phyloP scores from a whole-genome alignment of 805 yeast genomes.

The Wickerhamiella slavikovae region DNA sequence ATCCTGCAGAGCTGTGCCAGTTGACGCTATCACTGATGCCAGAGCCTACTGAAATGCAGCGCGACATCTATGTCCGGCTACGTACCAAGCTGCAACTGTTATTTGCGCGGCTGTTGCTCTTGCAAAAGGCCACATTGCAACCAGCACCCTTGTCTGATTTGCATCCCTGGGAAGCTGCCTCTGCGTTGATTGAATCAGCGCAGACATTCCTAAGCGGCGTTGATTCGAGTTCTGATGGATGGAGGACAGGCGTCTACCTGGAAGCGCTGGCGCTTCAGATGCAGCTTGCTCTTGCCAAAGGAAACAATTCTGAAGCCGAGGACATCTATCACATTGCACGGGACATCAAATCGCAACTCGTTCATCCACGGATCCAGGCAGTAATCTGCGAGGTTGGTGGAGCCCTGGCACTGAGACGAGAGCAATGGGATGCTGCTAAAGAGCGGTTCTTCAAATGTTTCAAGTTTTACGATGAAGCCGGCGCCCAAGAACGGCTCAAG shows the following conservation, averaged over 20 bases:
- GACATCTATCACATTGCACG: constrained; percentile 29
- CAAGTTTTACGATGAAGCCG: constrained; percentile 43
- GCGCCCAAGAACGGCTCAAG: constrained; percentile 35
- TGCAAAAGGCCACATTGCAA: too few species aligned
- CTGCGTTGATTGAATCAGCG: too few species aligned
- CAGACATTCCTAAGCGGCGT: too few species aligned
- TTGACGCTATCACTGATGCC: too few species aligned
- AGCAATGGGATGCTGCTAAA: constrained; percentile 37
- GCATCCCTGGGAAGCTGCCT: too few species aligned
- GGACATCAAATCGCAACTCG: constrained; percentile 30
- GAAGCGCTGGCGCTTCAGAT: constrained; percentile 54
- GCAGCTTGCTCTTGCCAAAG: constrained; percentile 25
- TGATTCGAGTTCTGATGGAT: too few species aligned
- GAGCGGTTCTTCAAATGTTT: constrained; percentile 34
- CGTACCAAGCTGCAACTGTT: too few species aligned
- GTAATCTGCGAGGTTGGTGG: constrained; percentile 65
- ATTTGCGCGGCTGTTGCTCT: too few species aligned
- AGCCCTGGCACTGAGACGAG: constrained; percentile 31
- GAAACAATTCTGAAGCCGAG: constrained; percentile 22
- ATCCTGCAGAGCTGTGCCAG: too few species aligned
- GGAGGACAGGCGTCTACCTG: constrained; percentile 20
- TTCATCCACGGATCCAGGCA: constrained; percentile 59
- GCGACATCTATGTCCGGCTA: too few species aligned
- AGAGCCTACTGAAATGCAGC: too few species aligned
- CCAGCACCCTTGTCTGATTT: too few species aligned